phyloP scores from a whole-genome alignment of 345 rosid genomes.

The Salix purpurea region DNA sequence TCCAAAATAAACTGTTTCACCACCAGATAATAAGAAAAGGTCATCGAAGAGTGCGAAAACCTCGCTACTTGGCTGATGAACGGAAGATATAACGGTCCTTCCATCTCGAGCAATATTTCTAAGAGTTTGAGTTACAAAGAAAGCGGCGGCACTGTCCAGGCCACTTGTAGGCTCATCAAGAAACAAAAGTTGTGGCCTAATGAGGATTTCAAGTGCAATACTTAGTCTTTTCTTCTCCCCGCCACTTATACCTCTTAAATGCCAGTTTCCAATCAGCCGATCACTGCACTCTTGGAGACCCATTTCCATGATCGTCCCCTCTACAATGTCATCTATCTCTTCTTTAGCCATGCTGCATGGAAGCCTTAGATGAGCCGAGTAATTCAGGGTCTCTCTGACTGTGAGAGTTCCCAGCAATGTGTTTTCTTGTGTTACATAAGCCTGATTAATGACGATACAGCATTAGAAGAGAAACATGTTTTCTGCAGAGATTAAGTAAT shows the following conservation, averaged over 20 bases:
- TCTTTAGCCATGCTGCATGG: conserved; percentile 14
- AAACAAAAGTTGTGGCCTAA: conserved; percentile 24
- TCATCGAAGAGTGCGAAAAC: conserved; percentile 40
- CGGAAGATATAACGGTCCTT: conserved; percentile 35
- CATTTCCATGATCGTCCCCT: conserved; percentile 30
- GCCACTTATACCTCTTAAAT: conserved; percentile 33
- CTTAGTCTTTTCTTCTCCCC: conserved; percentile 42
- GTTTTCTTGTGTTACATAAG: conserved; percentile 27
- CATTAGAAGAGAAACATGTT: neutral
- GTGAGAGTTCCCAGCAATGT: conserved; percentile 25
- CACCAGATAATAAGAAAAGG: conserved; percentile 43
- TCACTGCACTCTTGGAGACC: conserved; percentile 31
- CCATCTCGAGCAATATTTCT: conserved; percentile 26
- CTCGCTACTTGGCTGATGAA: conserved; percentile 56
- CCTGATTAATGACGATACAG: conserved; percentile 7
- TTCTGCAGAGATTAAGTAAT: neutral
- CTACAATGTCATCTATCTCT: conserved; percentile 16
- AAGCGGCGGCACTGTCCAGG: conserved; percentile 34
- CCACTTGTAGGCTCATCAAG: conserved; percentile 40
- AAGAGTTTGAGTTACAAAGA: conserved; percentile 27
- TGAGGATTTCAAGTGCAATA: conserved; percentile 32
- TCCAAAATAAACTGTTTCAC: conserved; percentile 42
- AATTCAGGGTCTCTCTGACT: conserved; percentile 34
- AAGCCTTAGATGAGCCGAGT: conserved; percentile 33
- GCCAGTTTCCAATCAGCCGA: conserved; percentile 32